Evolutionary conservation across 179 eudicot genomes (phyloP).

Genomic region (Vitellaria paradoxa): DNA sequence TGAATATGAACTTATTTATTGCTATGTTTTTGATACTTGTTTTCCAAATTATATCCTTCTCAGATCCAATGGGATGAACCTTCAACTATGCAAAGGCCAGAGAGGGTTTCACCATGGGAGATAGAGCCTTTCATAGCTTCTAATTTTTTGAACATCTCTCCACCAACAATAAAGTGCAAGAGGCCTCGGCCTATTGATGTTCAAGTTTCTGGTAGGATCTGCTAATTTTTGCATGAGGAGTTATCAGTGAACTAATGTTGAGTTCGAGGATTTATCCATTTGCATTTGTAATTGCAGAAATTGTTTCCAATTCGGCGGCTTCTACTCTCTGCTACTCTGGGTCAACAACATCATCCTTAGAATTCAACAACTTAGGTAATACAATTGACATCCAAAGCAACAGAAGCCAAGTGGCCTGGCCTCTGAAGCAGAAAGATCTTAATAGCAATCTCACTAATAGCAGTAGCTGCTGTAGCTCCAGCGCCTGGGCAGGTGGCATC

Average conservation of each 20-base stretch:
- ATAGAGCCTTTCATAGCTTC: slow-evolving; percentile 72
- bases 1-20: slow-evolving; percentile 9
- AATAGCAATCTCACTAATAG: background rate
- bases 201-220: slow-evolving; percentile 41
- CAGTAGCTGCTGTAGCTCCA: slow-evolving; percentile 22
- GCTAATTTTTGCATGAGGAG: background rate
- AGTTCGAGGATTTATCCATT: slow-evolving; percentile 5
- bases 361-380: slow-evolving; percentile 28
- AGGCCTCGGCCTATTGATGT: slow-evolving; percentile 65
- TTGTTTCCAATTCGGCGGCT: slow-evolving; percentile 14
- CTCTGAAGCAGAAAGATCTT: slow-evolving; percentile 25
- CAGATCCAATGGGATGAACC: slow-evolving; percentile 96
- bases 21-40: slow-evolving; percentile 16
- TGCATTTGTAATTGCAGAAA: slow-evolving; percentile 19
- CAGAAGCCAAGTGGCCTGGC: slow-evolving; percentile 22
- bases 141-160: slow-evolving; percentile 32
- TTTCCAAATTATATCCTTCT: slow-evolving; percentile 5
- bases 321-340: slow-evolving; percentile 50
- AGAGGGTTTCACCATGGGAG: slow-evolving; percentile 90
- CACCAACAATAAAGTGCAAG: slow-evolving; percentile 25
- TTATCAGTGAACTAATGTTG: background rate
- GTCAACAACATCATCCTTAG: slow-evolving; percentile 31
- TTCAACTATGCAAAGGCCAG: slow-evolving; percentile 61
- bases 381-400: slow-evolving; percentile 21
- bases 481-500: slow-evolving; percentile 27